Evolutionary conservation across 116 monocot genomes (phyloP).

Genomic region (Posidonia oceanica): DNA sequence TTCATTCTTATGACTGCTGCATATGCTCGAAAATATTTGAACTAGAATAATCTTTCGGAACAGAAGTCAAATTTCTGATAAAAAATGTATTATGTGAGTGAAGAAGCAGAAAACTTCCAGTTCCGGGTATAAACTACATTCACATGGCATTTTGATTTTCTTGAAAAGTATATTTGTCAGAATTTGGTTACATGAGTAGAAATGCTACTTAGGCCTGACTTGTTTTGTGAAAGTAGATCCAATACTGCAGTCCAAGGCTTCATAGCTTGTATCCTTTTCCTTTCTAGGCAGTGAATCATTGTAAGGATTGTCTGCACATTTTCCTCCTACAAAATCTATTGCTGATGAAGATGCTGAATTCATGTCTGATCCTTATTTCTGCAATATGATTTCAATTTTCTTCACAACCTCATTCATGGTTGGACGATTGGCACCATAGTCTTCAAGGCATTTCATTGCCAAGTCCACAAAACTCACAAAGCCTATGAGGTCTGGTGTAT

Average conservation of each 20-base stretch:
- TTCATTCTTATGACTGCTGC: too few species aligned
- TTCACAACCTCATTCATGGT: slow-evolving; percentile 75
- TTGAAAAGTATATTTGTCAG: slow-evolving; percentile 5
- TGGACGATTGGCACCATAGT: slow-evolving; percentile 30
- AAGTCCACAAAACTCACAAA: slow-evolving; percentile 35
- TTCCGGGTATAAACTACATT: too few species aligned
- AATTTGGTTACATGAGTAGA: too few species aligned
- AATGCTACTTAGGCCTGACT: background rate
- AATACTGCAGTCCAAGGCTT: background rate
- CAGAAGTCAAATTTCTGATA: too few species aligned
- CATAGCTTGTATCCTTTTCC: background rate
- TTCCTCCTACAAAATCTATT: slow-evolving; percentile 21
- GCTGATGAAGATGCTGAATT: slow-evolving; percentile 33
- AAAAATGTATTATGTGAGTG: too few species aligned
- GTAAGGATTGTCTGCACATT: background rate
- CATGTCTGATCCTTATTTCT: slow-evolving; percentile 34
- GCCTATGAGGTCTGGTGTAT: slow-evolving; percentile 13
- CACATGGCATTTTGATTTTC: background rate
- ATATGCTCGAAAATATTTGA: too few species aligned
- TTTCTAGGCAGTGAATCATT: background rate
- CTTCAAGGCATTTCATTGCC: slow-evolving; percentile 58
- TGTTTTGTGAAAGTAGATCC: background rate
- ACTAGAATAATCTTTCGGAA: too few species aligned
- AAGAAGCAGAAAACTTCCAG: too few species aligned
- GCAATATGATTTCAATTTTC: slow-evolving; percentile 67